phyloP scores from a whole-genome alignment of 768 basidiomycete genomes.

The Gyrodon lividus region DNA sequence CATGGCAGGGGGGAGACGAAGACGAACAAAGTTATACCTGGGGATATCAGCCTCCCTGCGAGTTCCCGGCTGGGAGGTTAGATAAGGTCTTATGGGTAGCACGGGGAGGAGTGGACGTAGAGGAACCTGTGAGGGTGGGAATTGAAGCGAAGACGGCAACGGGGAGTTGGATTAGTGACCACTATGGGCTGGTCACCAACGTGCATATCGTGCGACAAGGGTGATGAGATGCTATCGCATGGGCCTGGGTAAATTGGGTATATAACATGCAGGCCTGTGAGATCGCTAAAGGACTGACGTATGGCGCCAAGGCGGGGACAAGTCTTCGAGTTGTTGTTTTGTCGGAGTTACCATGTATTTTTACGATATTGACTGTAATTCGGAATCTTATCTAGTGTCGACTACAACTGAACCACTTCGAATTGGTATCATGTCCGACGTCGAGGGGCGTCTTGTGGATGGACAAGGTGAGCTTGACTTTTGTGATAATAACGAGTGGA shows the following conservation, averaged over 20 bases:
- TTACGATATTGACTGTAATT: not conserved
- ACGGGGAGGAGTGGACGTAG: constrained; percentile 48
- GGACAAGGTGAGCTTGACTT: no score
- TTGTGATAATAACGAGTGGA: constrained; percentile 17
- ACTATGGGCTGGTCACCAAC: constrained; percentile 55
- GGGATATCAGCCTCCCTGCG: constrained; percentile 57
- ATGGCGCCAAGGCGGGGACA: not conserved
- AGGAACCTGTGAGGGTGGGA: constrained; percentile 55
- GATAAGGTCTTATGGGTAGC: constrained; percentile 66
- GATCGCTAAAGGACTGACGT: constrained; percentile 1
- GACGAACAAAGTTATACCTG: constrained; percentile 58
- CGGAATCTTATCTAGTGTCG: not conserved
- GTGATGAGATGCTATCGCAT: constrained; percentile 11
- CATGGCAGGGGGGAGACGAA: constrained; percentile 49
- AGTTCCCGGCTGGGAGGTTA: constrained; percentile 52
- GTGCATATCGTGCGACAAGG: constrained; percentile 28
- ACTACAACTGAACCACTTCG: not conserved
- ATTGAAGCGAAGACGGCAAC: constrained; percentile 45
- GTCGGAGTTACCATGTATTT: constrained; percentile 3
- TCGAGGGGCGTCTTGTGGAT: not conserved
- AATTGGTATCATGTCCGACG: not conserved
- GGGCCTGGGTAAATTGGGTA: not conserved
- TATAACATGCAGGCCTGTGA: not conserved
- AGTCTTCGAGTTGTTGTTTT: not conserved
- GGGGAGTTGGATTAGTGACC: constrained; percentile 63